A percentile compares a stretch with the other conserved stretches of the same genome.
Evolutionary conservation across 192 early-diverging fungal genomes (phyloP).

Genomic region (Backusella tarrabulga): DNA sequence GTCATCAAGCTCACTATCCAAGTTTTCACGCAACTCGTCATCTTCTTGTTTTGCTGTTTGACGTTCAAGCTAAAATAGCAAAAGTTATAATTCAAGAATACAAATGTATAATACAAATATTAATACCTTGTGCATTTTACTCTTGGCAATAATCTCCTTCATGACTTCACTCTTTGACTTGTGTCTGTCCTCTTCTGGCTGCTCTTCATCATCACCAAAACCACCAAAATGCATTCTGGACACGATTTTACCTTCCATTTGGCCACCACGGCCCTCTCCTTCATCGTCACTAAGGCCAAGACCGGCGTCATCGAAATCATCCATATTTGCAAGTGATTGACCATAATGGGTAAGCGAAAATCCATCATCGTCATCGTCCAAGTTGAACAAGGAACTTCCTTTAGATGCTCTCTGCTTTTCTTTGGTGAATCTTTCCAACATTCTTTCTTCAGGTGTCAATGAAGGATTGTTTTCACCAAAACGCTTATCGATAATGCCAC

Average conservation of each 20-base stretch:
- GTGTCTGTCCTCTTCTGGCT: constrained; percentile 24
- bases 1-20: constrained; percentile 87
- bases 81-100: background rate
- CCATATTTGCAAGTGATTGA: constrained; percentile 80
- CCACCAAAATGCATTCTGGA: constrained; percentile 84
- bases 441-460: constrained; percentile 93
- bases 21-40: constrained; percentile 71
- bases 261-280: constrained; percentile 55
- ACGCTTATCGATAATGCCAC: constrained; percentile 86
- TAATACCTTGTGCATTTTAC: constrained; percentile 83
- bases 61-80: constrained; percentile 62
- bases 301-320: constrained; percentile 77
- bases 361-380: constrained; percentile 73
- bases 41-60: constrained; percentile 88
- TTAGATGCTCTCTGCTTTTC: constrained; percentile 66
- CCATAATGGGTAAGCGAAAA: constrained; percentile 91
- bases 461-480: constrained; percentile 90
- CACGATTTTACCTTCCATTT: constrained; percentile 73
- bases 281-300: constrained; percentile 56
- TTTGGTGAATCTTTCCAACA: constrained; percentile 89
- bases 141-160: constrained; percentile 97
- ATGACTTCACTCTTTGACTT: constrained; percentile 95
- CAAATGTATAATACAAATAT: background rate
- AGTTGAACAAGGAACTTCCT: constrained; percentile 65
- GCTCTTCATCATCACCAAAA: constrained; percentile 57